Conservation (phyloP, 2,329 filamentous ascomycete genomes). For the Claviceps sp. region DNA sequence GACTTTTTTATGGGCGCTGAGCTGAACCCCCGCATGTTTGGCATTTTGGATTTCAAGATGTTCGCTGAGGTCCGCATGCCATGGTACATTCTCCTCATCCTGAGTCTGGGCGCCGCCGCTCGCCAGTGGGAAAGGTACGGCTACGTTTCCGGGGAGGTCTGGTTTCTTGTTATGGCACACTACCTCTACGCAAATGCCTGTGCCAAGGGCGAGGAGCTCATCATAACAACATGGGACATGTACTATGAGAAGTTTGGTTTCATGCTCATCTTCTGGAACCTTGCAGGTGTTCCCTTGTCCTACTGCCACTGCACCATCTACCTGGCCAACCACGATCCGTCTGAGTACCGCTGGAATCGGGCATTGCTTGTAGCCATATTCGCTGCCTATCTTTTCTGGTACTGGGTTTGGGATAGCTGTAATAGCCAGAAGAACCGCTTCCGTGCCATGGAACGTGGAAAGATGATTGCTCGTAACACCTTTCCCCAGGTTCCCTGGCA, state of each 20-base stretch:
- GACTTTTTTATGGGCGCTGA: conserved; percentile 90
- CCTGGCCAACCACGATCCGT: conserved; percentile 69
- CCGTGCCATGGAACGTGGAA: conserved; percentile 65
- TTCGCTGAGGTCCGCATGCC: conserved; percentile 88
- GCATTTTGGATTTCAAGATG: conserved; percentile 83
- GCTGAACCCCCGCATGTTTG: conserved; percentile 76
- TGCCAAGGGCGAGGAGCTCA: conserved; percentile 82
- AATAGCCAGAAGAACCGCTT: conserved; percentile 94
- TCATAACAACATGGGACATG: conserved; percentile 85
- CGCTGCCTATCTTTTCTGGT: conserved; percentile 62
- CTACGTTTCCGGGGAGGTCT: conserved; percentile 73
- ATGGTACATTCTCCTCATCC: conserved; percentile 78
- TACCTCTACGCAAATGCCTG: conserved; percentile 88
- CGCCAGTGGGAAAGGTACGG: conserved; percentile 77
- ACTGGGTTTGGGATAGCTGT: conserved; percentile 85
- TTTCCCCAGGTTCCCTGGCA: conserved; percentile 91
- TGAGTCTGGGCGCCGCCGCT: conserved; percentile 62
- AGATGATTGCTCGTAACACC: conserved; percentile 54
- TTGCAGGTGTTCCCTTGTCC: conserved; percentile 77
- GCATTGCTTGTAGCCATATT: conserved; percentile 53
- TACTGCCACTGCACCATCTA: conserved; percentile 93
- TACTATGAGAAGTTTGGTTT: conserved; percentile 96
- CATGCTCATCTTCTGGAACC: conserved; percentile 97
- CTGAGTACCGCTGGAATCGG: conserved; percentile 64
- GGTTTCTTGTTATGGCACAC: conserved; percentile 77